Evolutionary conservation across 208 protist genomes (phyloP), one percentile per base, ranked within the genome.

Genomic region (Trypanosomatidae sp.): DNA sequence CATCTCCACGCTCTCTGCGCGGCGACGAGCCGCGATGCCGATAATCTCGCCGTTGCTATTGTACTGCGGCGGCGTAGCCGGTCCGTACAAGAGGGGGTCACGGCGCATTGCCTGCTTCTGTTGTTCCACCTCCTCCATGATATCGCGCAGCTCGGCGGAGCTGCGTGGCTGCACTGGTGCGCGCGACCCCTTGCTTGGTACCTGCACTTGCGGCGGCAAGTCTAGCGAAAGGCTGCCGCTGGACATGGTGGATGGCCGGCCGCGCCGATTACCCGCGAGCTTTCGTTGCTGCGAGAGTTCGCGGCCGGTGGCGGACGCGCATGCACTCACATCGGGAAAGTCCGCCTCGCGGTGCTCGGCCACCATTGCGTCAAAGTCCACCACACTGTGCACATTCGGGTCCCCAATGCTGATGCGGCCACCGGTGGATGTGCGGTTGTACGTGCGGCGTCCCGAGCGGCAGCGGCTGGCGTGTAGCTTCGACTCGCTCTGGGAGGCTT

Each of bases 361-460:
- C 30, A 94, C 89, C 67, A 92, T 75, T 1, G 75, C 74, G 13
- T 83, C 77, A 1, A 92, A 71, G 75, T 94, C 83, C 65, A 93
- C 83, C 6, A 84, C 84, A 33, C 78, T 86, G 25, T 75, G 62
- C 3, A 89, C 80, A 67, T 88, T 77, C 15, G 69, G 62, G 66
- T 84, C 83, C 30, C 91, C 91, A 62, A 90, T 67, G 73, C 81
- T 94, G 69, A 96, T 96, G 66, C 84, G 85, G 41, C 85, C 88
- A 19, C 91, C 91, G 3, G 78, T 81, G 2, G 91, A 96, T 19
- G 86, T 90, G 36, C 91, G 81, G 36, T 65, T 76, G 75, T 89
- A 91, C 41, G 80, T 91, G 5, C 80, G 71, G 13, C 84, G 82
- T 2, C 78, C 83, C 2, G 75, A 72, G 46, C 81, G 86, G 12